These are phyloP conservation scores for Taphrina populina DNA, from an alignment of 1,139 yeast species.

Conservation along the genomic window DNA sequence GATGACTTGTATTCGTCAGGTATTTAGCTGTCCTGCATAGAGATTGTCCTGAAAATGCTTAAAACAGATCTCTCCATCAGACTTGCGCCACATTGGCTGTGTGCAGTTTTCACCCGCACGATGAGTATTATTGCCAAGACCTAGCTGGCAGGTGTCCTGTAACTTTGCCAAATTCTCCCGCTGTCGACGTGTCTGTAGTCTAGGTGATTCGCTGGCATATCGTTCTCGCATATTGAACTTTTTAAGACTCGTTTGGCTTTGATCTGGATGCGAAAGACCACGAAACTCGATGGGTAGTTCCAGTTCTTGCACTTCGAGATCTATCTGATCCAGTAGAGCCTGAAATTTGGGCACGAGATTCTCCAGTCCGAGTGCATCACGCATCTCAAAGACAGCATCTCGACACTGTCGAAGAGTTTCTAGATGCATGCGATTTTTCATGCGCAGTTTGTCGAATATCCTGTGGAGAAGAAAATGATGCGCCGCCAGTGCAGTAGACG, in stretches of 20 bases:
- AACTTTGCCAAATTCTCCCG: constrained; percentile 1
- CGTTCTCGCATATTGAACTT: constrained; percentile 1
- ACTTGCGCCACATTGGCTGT: no score
- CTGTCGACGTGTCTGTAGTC: background rate
- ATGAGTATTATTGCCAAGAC: no score
- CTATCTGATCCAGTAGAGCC: constrained; percentile 6
- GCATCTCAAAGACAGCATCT: constrained; percentile 16
- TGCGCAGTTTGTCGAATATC: background rate
- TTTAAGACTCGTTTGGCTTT: constrained; percentile 7
- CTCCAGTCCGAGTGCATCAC: constrained; percentile 12
- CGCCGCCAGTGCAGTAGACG: background rate
- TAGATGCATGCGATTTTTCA: background rate
- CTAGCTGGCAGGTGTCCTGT: no score
- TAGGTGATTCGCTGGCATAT: background rate
- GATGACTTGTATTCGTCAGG: no score
- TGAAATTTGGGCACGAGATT: constrained; percentile 8
- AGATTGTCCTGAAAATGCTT: no score
- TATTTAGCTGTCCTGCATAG: no score
- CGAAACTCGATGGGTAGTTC: constrained; percentile 10
- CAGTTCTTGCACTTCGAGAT: background rate
- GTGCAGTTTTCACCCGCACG: no score
- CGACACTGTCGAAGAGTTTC: constrained; percentile 13
- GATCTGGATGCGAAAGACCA: constrained; percentile 15
- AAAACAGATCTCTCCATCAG: no score
- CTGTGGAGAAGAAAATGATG: background rate